Conservation (phyloP, 2,329 filamentous ascomycete species). For the Knufia petricola region DNA sequence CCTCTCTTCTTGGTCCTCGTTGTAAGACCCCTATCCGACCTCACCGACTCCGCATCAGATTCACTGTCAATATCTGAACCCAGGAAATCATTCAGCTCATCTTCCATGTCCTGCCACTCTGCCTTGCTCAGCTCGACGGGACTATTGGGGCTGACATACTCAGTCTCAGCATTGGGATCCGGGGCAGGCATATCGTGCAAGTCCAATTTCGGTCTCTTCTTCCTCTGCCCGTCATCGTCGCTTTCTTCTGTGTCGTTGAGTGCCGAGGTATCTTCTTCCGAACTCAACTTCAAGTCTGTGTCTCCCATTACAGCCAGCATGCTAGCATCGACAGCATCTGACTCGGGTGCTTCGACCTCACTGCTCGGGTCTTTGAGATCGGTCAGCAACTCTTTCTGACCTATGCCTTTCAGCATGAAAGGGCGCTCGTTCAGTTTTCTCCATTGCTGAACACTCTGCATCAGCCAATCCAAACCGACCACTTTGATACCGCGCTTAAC, state of each 20-base stretch:
- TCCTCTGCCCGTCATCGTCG: constrained; percentile 17
- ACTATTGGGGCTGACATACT: constrained; percentile 19
- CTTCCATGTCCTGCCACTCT: constrained; percentile 55
- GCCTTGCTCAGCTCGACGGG: constrained; percentile 47
- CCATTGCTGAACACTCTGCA: constrained; percentile 79
- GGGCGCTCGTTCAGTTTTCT: constrained; percentile 65
- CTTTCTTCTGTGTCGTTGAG: constrained; percentile 12
- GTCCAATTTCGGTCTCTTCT: constrained; percentile 25
- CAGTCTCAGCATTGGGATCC: constrained; percentile 41
- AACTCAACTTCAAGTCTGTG: constrained; percentile 28
- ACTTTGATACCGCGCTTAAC: constrained; percentile 77
- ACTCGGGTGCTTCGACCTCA: constrained; percentile 17
- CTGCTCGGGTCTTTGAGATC: constrained; percentile 27
- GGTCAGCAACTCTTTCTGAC: constrained; percentile 29
- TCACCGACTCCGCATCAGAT: constrained; percentile 37
- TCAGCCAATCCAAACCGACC: constrained; percentile 83
- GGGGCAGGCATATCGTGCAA: constrained; percentile 30
- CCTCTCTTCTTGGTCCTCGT: constrained; percentile 19
- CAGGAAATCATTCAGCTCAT: constrained; percentile 68
- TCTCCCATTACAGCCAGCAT: constrained; percentile 13
- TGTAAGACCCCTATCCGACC: constrained; percentile 21
- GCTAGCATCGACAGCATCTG: constrained; percentile 1
- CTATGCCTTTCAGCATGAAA: constrained; percentile 62
- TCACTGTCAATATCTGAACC: constrained; percentile 40
- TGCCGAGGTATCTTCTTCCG: constrained; percentile 39